Base-by-base conservation (phyloP, 305 asterid genomes). In the Petunia hybrid region DNA sequence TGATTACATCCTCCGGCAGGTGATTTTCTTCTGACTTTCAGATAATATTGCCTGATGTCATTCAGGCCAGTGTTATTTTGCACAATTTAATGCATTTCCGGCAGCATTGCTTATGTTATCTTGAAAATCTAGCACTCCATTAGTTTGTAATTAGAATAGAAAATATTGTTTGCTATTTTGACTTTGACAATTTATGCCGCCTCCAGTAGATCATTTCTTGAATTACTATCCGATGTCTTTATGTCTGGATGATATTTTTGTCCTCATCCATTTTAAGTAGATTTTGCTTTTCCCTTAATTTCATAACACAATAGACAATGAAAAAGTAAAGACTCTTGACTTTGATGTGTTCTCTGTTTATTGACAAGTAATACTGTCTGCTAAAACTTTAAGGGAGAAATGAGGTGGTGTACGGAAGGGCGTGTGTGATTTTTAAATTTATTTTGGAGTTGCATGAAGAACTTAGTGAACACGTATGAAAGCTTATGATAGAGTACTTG, bases 1-100 rank as follows among this genome's bases (percentile, higher is more conserved):
- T 87, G 99, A 96, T 84, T 96, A 91, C 87, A 90, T 92, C 80
- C 93, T 96, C 71, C 97, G 98, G 78, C 98, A 92, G 97, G 99
- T 95, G 88, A 86, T 40, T 80, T 84, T 76, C 42, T 43, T 51
- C 35, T 59, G 73, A 12, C 68, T 10, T 35, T 48, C 57, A 35
- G 43, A 36, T 10, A 71, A 35, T 73, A 7, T 73, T 73, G 16
- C 31, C 77, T 12, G 63, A 13, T 73, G 62, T 51, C 14, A 51
- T 7, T 64, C 73, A 61, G 66, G 31, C 9, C 2, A 61, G 43
- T 61, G 56, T 56, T 57, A 40, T 8, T 22, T 76, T 51, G 10
- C 14, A 51, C 56, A 3, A 51, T 8, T 13, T 13, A 51, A 14
- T 51, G 57, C 14, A 51, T 51, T 51, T 51, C 56, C 8, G 56